A percentile compares a stretch with the other conserved stretches of the same genome.
Evolutionary conservation across 208 protist genomes (phyloP).

Genomic region (Leishmania tarentolae): DNA sequence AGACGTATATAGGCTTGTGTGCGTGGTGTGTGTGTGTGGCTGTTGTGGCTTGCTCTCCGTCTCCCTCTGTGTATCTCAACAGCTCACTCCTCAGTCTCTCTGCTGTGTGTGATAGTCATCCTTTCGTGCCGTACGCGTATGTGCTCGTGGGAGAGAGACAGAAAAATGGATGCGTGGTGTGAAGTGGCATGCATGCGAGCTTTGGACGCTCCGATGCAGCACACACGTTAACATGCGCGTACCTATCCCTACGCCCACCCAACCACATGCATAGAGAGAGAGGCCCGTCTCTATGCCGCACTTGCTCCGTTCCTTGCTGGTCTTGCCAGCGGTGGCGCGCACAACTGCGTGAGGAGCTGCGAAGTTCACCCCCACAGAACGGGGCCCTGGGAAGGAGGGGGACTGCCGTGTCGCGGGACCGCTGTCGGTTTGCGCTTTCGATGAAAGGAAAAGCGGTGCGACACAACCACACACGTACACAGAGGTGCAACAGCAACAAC

Average conservation of each 20-base stretch:
- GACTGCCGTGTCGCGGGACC: background rate
- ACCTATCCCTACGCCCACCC: background rate
- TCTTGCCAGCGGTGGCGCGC: background rate
- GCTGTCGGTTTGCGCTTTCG: background rate
- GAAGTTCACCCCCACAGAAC: background rate
- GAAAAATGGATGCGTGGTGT: background rate
- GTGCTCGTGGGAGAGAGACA: background rate
- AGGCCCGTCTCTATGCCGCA: background rate
- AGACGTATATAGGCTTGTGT: background rate
- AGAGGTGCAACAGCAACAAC: too few relatives aligned
- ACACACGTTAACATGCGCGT: background rate
- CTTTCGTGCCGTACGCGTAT: background rate
- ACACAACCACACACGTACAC: background rate
- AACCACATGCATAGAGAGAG: background rate
- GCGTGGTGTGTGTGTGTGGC: background rate
- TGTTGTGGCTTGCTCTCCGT: too few relatives aligned
- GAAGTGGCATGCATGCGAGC: background rate
- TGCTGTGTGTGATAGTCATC: too few relatives aligned
- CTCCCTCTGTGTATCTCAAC: too few relatives aligned
- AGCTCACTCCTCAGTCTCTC: too few relatives aligned
- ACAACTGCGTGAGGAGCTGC: background rate
- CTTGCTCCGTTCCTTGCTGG: background rate
- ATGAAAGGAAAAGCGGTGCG: background rate
- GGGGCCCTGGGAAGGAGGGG: background rate
- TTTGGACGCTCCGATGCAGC: background rate